Evolutionary conservation across 1,284 basidiomycete genomes (phyloP), one percentile per base, ranked within the genome.

Genomic region (Irpex sp.): DNA sequence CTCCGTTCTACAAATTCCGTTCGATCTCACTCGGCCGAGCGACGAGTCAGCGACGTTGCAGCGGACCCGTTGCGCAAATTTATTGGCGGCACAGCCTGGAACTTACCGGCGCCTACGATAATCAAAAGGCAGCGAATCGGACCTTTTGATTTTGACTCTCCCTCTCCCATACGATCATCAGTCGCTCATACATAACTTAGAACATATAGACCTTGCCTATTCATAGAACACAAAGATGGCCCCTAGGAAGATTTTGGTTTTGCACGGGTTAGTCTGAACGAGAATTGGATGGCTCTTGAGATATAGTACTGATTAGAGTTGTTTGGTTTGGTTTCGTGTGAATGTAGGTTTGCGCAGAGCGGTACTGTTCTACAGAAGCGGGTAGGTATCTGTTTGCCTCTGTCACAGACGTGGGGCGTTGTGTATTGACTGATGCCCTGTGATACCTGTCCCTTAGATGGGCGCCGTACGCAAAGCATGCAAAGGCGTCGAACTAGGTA

Each of bases 301-400:
- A 31, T 65, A 56, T 49, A 17, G 13, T n/a, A 47, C 43, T 36
- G 19, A 37, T 26, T 4, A 31, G 2, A 5, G 50, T 39, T n/a
- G 8, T 50, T 13, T 17, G 39, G 4, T 46, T 46, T 2, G 11
- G 7, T 6, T n/a, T 46, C 4, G 11, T n/a, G n/a, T 46, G n/a
- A 43, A 17, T 33, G 21, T 33, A 94, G 94, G 19, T 93, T 91
- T 72, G 86, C 92, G 4, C 94, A 95, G 74, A 95, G 92, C 69
- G 90, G 87, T 3, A 78, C 70, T 58, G 89, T 94, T 67, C 91
- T 94, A 75, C 88, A 83, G 71, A 94, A 92, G 78, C 83, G 92
- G 74, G 93, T 92, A 63, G 69, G 84, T 74, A 5, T 35, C 13
- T 35, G 47, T 19, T 53, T 46, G 39, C 57, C 31, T 33, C 5